Percentiles rank a stretch among this genome's conserved stretches.
phyloP scores from a whole-genome alignment of 2,329 filamentous ascomycete species.

The Colletotrichum tamarilloi region DNA sequence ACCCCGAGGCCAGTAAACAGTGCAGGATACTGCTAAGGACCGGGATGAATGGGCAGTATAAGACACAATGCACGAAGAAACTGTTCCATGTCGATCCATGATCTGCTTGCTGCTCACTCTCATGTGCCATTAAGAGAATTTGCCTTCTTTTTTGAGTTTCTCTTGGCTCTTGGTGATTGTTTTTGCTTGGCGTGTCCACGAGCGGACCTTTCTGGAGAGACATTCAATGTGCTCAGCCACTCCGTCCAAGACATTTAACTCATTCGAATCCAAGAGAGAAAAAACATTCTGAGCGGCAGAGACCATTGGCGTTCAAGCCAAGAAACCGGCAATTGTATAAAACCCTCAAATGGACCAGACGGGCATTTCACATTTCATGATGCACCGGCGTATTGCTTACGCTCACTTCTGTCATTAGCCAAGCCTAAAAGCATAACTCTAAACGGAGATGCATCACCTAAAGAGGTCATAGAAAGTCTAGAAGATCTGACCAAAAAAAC shows the following conservation, averaged over 20 bases:
- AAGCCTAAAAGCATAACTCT: background rate
- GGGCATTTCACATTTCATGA: background rate
- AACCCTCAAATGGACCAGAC: background rate
- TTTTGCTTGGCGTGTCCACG: constrained; percentile 5
- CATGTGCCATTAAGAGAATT: background rate
- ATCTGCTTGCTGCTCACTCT: background rate
- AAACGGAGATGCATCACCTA: background rate
- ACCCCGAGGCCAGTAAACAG: background rate
- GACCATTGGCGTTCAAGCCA: background rate
- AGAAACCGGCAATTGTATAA: background rate
- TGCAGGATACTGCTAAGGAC: background rate
- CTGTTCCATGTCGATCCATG: background rate
- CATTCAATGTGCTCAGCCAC: constrained; percentile 4
- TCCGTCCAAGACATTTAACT: background rate
- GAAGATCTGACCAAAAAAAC: background rate
- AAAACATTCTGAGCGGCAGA: background rate
- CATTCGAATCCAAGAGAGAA: background rate
- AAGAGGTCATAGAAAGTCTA: background rate
- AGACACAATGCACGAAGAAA: background rate
- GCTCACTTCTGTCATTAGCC: background rate
- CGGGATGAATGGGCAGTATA: background rate
- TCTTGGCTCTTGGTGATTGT: background rate
- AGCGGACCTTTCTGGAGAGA: background rate
- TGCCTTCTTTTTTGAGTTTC: background rate
- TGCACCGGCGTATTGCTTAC: background rate